Evolutionary conservation across 371 early-diverging fungal genomes (phyloP).

Genomic region (Rhizopus sp.): DNA sequence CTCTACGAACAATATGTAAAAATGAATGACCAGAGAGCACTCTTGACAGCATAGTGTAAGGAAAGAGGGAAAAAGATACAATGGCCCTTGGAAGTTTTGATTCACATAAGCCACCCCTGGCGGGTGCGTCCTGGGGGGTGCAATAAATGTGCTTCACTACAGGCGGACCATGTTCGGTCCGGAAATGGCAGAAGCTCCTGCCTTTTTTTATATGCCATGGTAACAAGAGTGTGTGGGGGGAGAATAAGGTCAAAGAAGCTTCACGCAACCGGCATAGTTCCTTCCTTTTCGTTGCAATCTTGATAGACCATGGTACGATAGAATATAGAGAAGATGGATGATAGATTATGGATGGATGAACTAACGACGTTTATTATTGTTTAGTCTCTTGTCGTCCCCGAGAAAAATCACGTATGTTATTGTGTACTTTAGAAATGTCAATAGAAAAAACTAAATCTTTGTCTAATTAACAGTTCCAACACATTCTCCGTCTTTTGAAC

Average conservation of each 20-base stretch:
- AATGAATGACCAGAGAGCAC: constrained; percentile 16
- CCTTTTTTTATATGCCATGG: neutral
- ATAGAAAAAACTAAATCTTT: too few relatives aligned
- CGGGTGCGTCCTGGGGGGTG: too few relatives aligned
- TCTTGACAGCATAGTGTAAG: constrained; percentile 16
- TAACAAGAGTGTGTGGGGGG: too few relatives aligned
- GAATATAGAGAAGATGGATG: constrained; percentile 3
- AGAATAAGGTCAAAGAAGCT: constrained; percentile 1
- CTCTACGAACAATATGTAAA: constrained; percentile 7
- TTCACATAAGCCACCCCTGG: too few relatives aligned
- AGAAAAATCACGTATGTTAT: constrained; percentile 55
- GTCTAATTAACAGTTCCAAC: constrained; percentile 72
- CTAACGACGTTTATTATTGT: constrained; percentile 11
- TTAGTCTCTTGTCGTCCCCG: constrained; percentile 89
- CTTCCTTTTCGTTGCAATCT: constrained; percentile 15
- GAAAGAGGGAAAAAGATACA: neutral
- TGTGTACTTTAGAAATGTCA: too few relatives aligned
- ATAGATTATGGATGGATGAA: constrained; percentile 17
- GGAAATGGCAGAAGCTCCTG: too few relatives aligned
- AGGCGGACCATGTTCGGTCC: too few relatives aligned
- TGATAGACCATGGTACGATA: constrained; percentile 2
- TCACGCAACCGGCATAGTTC: neutral
- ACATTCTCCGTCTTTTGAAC: constrained; percentile 99
- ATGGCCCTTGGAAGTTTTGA: too few relatives aligned
- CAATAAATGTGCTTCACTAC: too few relatives aligned